These are phyloP conservation scores for Botrytis deweyae DNA, from an alignment of 2,329 filamentous ascomycete species.

Conservation along the genomic window DNA sequence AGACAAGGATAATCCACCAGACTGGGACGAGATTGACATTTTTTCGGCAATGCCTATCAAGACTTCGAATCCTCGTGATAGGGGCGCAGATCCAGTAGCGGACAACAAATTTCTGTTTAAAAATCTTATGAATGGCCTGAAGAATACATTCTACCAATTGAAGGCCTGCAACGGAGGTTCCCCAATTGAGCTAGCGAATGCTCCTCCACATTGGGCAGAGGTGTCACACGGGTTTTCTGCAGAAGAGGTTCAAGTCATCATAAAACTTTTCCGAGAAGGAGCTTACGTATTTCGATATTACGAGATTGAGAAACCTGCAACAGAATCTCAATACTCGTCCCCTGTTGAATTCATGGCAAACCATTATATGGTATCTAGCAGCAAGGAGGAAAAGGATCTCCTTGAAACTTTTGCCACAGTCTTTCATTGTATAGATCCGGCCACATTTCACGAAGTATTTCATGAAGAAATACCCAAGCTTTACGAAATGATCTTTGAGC, in stretches of 20 bases:
- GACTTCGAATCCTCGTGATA: slow-evolving; percentile 84
- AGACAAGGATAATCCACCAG: slow-evolving; percentile 75
- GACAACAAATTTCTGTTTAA: slow-evolving; percentile 99
- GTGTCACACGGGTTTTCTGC: slow-evolving; percentile 95
- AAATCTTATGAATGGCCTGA: slow-evolving; percentile 91
- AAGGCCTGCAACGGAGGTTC: slow-evolving; percentile 80
- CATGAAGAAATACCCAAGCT: slow-evolving; percentile 95
- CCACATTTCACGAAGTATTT: slow-evolving; percentile 98
- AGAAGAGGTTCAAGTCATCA: slow-evolving; percentile 93
- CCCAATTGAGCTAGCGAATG: slow-evolving; percentile 71
- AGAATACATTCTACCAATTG: slow-evolving; percentile 94
- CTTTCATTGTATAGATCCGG: slow-evolving; percentile 97
- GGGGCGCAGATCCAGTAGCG: slow-evolving; percentile 83
- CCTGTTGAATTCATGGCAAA: slow-evolving; percentile 92
- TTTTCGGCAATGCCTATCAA: slow-evolving; percentile 96
- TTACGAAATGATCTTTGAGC: slow-evolving; percentile 97
- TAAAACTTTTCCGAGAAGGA: slow-evolving; percentile 95
- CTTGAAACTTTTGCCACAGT: slow-evolving; percentile 97
- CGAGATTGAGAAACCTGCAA: slow-evolving; percentile 75
- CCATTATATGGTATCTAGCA: slow-evolving; percentile 90
- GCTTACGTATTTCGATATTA: slow-evolving; percentile 97
- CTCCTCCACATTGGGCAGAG: slow-evolving; percentile 89
- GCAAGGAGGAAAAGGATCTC: slow-evolving; percentile 95
- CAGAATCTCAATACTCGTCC: slow-evolving; percentile 72
- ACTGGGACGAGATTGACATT: slow-evolving; percentile 98